phyloP scores from a whole-genome alignment of 371 early-diverging fungal species.

The Zychaea mexicana region DNA sequence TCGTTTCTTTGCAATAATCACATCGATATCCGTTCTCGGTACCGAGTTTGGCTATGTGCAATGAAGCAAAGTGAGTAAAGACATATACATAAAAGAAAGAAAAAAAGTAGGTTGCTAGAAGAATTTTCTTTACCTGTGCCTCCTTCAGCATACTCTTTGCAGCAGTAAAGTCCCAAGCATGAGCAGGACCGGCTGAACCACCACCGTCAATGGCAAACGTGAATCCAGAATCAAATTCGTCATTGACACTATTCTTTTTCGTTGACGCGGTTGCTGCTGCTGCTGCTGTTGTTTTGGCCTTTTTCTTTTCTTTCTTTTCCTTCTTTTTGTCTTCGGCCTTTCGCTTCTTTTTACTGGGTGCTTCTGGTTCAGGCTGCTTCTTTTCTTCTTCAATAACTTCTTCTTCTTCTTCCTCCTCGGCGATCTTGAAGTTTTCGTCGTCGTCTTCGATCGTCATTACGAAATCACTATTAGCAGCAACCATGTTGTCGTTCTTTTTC shows the following conservation, averaged over 20 bases:
- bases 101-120: not conserved
- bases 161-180: slow-evolving; percentile 83
- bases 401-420: slow-evolving; percentile 37
- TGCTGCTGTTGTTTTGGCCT: slow-evolving; percentile 1
- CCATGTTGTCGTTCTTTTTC: not conserved
- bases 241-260: slow-evolving; percentile 40
- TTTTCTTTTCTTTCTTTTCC: slow-evolving; percentile 26
- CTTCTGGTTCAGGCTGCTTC: slow-evolving; percentile 9
- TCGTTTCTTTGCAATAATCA: slow-evolving; percentile 72
- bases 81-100: not conserved
- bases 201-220: slow-evolving; percentile 78
- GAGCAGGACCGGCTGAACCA: slow-evolving; percentile 50
- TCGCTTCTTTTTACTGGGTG: slow-evolving; percentile 13
- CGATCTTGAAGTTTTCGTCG: slow-evolving; percentile 60
- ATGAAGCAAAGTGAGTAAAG: not conserved
- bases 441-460: slow-evolving; percentile 83
- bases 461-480: slow-evolving; percentile 63
- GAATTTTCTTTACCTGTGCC: slow-evolving; percentile 38
- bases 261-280: slow-evolving; percentile 25
- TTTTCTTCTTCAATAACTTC: slow-evolving; percentile 24
- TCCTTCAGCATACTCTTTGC: slow-evolving; percentile 76
- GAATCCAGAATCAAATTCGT: slow-evolving; percentile 67
- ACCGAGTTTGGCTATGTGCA: slow-evolving; percentile 16
- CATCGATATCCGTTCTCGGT: slow-evolving; percentile 58
- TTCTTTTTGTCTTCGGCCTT: slow-evolving; percentile 29